Evolutionary conservation across 768 basidiomycete genomes (phyloP).

Genomic region (Leccinellum albellum): DNA sequence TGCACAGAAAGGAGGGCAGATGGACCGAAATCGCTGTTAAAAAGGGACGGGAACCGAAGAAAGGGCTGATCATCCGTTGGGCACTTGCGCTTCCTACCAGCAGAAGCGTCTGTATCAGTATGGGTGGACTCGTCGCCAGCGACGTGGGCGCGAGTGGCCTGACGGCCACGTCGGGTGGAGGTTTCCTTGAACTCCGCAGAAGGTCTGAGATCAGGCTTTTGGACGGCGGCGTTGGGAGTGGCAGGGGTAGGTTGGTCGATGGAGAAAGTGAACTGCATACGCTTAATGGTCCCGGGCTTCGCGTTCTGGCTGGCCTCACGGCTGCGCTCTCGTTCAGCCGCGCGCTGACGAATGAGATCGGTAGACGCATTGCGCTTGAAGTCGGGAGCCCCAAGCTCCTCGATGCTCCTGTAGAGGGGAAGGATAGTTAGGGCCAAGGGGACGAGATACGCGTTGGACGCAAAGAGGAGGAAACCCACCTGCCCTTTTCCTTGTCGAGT

Average conservation of each 20-base stretch:
- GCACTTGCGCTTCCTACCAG: slow-evolving; percentile 27
- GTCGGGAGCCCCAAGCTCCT: slow-evolving; percentile 80
- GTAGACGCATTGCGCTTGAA: slow-evolving; percentile 77
- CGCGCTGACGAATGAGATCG: slow-evolving; percentile 77
- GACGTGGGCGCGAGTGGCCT: slow-evolving; percentile 36
- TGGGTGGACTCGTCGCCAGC: slow-evolving; percentile 25
- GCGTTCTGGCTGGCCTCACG: slow-evolving; percentile 65
- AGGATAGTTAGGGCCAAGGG: slow-evolving; percentile 15
- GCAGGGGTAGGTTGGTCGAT: slow-evolving; percentile 64
- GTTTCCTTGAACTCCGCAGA: slow-evolving; percentile 61
- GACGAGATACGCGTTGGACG: neutral
- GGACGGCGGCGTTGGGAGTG: slow-evolving; percentile 40
- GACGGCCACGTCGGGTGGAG: slow-evolving; percentile 36
- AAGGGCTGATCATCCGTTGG: slow-evolving; percentile 29
- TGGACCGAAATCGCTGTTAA: slow-evolving; percentile 73
- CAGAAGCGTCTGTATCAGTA: slow-evolving; percentile 22
- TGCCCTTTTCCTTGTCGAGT: slow-evolving; percentile 88
- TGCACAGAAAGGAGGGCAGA: slow-evolving; percentile 67
- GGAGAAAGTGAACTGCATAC: slow-evolving; percentile 89
- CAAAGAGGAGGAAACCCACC: slow-evolving; percentile 46
- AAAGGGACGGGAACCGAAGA: slow-evolving; percentile 71
- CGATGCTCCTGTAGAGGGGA: slow-evolving; percentile 59
- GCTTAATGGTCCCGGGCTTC: slow-evolving; percentile 70
- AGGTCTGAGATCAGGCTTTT: slow-evolving; percentile 66
- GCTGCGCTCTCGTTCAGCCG: slow-evolving; percentile 75